Base-by-base conservation (phyloP, 129 eudicot species). In the Flaveria ramosissima region DNA sequence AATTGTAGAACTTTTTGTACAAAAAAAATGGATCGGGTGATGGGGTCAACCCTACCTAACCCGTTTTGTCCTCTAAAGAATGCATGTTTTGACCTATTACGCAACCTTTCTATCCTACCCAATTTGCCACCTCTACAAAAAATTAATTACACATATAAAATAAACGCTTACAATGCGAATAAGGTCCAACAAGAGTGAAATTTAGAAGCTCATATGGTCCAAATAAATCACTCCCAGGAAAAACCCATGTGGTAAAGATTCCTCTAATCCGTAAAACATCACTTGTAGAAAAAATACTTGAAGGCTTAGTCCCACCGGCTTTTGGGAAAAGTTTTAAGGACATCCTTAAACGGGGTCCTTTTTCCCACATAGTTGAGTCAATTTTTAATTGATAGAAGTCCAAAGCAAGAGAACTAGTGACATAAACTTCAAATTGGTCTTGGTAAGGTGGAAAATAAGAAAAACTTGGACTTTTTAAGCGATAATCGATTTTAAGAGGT, bases 171-270 rank as follows among this genome's bases (percentile, higher is more conserved):
- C 96, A 50, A 15, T 85, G 69, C 47, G 90, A 59, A 81, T 93
- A 93, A 74, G 98, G 98, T 73, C 97, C 98, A 36, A 85, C 72
- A 36, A 91, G 96, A 75, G 91, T 93, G 85, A 93, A 93, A 80
- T 90, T 85, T 73, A 93, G 84, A 81, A 93, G 97, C 76, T 93
- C 98, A 84, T 93, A 93, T 1, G 98, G 98, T 67, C 98, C 98
- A 84, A 90, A 93, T 10, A 87, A 77, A 70, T 90, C 85, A 46
- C 78, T 85, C 19, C 87, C 91, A 12, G 88, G 80, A 77, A 93
- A 83, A 0, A 81, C 51, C 95, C 96, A 93, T 0, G 87, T 60
- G 14, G 96, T 73, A 69, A 87, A 88, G 32, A 75, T 80, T 43
- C 63, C 71, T 69, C 89, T 81, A 23, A 93, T 84, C 20, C 86